Conservation (phyloP, 495 filamentous ascomycete genomes). For the Penicillium coprophilum region DNA sequence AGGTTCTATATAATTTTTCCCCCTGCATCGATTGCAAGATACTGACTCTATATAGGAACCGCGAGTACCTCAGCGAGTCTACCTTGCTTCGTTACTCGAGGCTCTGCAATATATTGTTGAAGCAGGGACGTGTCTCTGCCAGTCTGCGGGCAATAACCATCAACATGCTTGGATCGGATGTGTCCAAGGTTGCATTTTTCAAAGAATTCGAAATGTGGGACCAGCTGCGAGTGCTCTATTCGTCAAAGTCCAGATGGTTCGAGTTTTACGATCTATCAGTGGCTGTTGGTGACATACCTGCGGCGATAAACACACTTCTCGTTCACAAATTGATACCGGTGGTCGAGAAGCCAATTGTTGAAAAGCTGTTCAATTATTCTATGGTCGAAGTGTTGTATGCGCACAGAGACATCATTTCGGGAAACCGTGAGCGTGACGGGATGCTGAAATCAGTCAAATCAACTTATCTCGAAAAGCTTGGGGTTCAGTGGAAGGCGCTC, state of each 20-base stretch:
- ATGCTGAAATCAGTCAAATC: neutral
- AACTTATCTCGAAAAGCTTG: constrained; percentile 2
- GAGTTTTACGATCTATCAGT: constrained; percentile 18
- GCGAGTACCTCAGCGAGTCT: neutral
- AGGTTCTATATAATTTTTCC: neutral
- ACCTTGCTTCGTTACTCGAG: constrained; percentile 17
- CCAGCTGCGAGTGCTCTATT: constrained; percentile 18
- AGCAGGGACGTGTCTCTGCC: constrained; percentile 27
- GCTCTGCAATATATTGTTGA: constrained; percentile 32
- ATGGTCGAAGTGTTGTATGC: constrained; percentile 8
- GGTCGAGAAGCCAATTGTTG: constrained; percentile 4
- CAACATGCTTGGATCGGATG: constrained; percentile 22
- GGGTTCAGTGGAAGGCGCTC: neutral
- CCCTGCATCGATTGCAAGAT: neutral
- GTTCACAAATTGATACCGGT: constrained; percentile 4
- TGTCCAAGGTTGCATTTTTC: constrained; percentile 26
- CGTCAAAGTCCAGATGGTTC: constrained; percentile 11
- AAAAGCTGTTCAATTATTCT: constrained; percentile 5
- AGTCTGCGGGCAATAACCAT: constrained; percentile 22
- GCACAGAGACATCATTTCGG: neutral
- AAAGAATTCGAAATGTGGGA: constrained; percentile 32
- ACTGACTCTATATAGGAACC: constrained; percentile 6
- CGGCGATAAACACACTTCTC: neutral
- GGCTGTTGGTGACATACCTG: constrained; percentile 9
- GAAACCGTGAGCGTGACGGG: neutral